Base-by-base conservation (phyloP, 2,329 filamentous ascomycete genomes). In the Trichoderma afroharzianum region DNA sequence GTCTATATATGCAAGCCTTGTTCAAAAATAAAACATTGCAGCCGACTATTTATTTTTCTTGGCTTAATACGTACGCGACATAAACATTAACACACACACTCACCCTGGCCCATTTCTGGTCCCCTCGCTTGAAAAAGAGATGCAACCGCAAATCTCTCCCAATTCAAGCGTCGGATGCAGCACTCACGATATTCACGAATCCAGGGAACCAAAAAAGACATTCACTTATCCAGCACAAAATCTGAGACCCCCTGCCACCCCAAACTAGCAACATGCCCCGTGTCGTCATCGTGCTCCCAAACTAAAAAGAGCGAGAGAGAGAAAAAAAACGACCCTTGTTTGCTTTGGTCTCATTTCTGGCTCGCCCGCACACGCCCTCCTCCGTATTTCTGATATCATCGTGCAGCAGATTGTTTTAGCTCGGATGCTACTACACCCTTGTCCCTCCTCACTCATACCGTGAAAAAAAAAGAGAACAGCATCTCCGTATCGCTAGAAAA, bases 331-430 rank as follows among this genome's bases (percentile, higher is more conserved):
- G 14, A 55, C 63, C 63, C 63, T 21, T 33, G 7, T 26, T 57
- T 36, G 47, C 26, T 32, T 58, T n/a, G 15, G 15, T 58, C 26
- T 58, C 55, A 21, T 33, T 59, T 59, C 18, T 33, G 6, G 6
- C 32, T 21, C 33, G 53, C 50, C 50, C 50, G n/a, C 53, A 30
- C 66, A 68, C 66, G 55, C 66, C 66, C 66, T 68, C 55, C 55
- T 68, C 12, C 55, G 33, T 68, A 68, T 21, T 28, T 47, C 33
- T 68, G 66, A 68, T 68, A 68, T 68, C 66, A 68, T 68, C 33
- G 55, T 68, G 66, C 66, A 68, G 66, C 55, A 15, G 64, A 28
- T 67, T 18, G 53, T 47, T 28, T 68, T 68, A 68, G 55, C 26
- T 30, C 33, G 18, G 18, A 68, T 68, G 66, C 66, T 61, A 15